phyloP scores from a whole-genome alignment of 2,329 filamentous ascomycete species.

The Talaromyces verruculosus region DNA sequence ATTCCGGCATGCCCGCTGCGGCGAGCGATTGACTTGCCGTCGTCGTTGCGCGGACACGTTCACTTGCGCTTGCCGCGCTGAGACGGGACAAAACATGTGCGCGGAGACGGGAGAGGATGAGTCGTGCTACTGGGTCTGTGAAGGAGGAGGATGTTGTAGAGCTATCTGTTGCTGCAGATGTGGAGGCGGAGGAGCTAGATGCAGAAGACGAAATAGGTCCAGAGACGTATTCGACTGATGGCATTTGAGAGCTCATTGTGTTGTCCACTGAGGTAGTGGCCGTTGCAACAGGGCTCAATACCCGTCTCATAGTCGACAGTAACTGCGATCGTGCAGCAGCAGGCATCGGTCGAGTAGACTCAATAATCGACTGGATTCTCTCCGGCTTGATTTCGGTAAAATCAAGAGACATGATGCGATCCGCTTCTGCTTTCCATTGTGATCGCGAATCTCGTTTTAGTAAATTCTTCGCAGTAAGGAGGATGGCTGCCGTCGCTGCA shows the following conservation, averaged over 20 bases:
- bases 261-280: slow-evolving; percentile 35
- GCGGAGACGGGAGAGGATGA: slow-evolving; percentile 60
- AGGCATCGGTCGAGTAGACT: slow-evolving; percentile 52
- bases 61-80: slow-evolving; percentile 60
- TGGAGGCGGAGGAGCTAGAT: slow-evolving; percentile 57
- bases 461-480: slow-evolving; percentile 65
- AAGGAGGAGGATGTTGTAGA: slow-evolving; percentile 43
- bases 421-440: slow-evolving; percentile 63
- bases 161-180: slow-evolving; percentile 16
- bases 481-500: slow-evolving; percentile 60
- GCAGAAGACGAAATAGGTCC: slow-evolving; percentile 53
- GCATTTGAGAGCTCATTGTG: slow-evolving; percentile 24
- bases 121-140: slow-evolving; percentile 60
- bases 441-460: slow-evolving; percentile 64
- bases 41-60: slow-evolving; percentile 58
- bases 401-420: slow-evolving; percentile 56
- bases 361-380: slow-evolving; percentile 48
- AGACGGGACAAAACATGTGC: slow-evolving; percentile 57
- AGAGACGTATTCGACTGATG: slow-evolving; percentile 29
- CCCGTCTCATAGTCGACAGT: slow-evolving; percentile 50
- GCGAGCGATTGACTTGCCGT: slow-evolving; percentile 61
- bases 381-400: slow-evolving; percentile 44
- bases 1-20: slow-evolving; percentile 61
- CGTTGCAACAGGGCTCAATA: slow-evolving; percentile 55
- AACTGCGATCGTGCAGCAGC: slow-evolving; percentile 46